These are phyloP conservation scores for Chytriomyces sp. DNA, from an alignment of 192 early-diverging fungal species.

Conservation along the genomic window DNA sequence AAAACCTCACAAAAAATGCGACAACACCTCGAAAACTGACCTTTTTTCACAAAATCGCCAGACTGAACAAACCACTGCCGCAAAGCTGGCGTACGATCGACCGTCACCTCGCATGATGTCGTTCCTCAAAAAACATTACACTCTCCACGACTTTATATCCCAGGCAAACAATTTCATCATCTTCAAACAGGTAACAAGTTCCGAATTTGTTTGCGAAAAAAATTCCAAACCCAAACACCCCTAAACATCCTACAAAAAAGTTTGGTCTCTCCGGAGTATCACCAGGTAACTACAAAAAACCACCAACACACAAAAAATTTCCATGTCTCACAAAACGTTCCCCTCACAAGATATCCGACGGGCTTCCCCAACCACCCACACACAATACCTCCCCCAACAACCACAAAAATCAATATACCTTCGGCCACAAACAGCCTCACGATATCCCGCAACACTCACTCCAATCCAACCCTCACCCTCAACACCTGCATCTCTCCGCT, in stretches of 20 bases:
- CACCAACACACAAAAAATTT: no score
- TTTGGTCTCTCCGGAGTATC: not conserved
- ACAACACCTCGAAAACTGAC: not conserved
- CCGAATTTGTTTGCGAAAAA: not conserved
- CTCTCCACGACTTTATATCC: conserved; percentile 47
- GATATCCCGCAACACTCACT: no score
- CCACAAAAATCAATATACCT: conserved; percentile 4
- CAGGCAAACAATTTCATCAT: conserved; percentile 57
- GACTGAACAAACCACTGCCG: conserved; percentile 43
- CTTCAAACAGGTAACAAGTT: conserved; percentile 39
- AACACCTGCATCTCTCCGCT: no score
- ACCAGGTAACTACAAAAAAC: not conserved
- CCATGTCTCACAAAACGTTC: no score
- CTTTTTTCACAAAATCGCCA: conserved; percentile 21
- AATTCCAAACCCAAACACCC: not conserved
- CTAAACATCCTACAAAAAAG: not conserved
- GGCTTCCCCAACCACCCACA: no score
- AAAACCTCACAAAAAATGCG: not conserved
- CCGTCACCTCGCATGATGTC: conserved; percentile 51
- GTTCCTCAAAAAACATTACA: conserved; percentile 53
- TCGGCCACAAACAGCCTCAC: not conserved
- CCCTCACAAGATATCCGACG: no score
- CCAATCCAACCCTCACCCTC: no score
- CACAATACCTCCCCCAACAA: no score
- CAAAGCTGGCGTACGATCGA: conserved; percentile 54